Evolutionary conservation across 179 eudicot genomes (phyloP).

Genomic region (Pouteria campechiana): DNA sequence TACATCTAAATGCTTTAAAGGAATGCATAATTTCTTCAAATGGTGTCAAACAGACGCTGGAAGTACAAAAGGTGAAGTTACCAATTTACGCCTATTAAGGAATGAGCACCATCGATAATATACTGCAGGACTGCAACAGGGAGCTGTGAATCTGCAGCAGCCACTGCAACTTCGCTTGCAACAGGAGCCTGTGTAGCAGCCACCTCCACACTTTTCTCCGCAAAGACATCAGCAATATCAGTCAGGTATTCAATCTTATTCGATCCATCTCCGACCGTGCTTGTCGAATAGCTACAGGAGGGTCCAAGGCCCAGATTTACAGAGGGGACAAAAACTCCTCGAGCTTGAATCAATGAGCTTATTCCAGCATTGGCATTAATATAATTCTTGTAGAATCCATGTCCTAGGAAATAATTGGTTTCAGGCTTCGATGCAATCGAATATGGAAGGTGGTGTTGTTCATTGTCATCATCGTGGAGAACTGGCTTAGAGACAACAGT

Average conservation of each 20-base stretch:
- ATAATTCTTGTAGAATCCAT: constrained; percentile 16
- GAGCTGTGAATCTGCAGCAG: constrained; percentile 79
- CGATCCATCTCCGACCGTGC: constrained; percentile 25
- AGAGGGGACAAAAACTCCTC: constrained; percentile 9
- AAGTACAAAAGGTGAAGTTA: too few relatives aligned
- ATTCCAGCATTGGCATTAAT: constrained; percentile 6
- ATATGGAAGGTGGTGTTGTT: too few relatives aligned
- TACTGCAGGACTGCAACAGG: constrained; percentile 87
- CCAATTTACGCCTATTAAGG: constrained; percentile 60
- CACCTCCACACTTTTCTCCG: constrained; percentile 35
- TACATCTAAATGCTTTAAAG: too few relatives aligned
- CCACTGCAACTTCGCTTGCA: constrained; percentile 65
- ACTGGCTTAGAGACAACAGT: constrained; percentile 26
- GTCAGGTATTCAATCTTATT: constrained; percentile 29
- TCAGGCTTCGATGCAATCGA: constrained; percentile 5
- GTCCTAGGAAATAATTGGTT: constrained; percentile 7
- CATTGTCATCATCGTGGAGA: constrained; percentile 18
- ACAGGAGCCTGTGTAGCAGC: constrained; percentile 41
- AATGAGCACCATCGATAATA: constrained; percentile 62
- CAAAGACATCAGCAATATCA: constrained; percentile 46
- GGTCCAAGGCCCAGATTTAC: constrained; percentile 10
- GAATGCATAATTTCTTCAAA: too few relatives aligned
- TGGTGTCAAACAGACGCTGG: too few relatives aligned
- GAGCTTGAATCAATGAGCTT: constrained; percentile 6
- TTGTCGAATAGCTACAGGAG: constrained; percentile 41